These are phyloP conservation scores for Mortierella sp. DNA, from an alignment of 371 early-diverging fungal species.

Conservation along the genomic window DNA sequence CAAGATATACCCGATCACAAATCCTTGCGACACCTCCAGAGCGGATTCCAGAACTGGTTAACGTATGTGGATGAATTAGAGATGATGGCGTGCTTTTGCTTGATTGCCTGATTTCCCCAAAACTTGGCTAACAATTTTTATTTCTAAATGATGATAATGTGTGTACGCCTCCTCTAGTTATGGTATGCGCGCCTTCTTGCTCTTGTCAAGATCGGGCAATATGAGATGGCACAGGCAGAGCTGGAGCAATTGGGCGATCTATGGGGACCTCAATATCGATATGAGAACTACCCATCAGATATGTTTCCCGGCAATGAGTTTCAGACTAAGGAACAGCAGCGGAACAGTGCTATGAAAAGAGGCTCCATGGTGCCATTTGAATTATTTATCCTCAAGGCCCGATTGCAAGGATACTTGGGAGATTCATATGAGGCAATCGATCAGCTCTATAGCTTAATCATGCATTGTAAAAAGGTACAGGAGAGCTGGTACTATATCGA, in stretches of 20 bases:
- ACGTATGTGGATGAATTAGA: conserved; percentile 17
- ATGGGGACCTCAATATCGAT: conserved; percentile 61
- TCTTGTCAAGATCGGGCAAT: conserved; percentile 64
- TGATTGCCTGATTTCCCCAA: not conserved
- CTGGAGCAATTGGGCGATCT: conserved; percentile 71
- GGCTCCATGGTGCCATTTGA: conserved; percentile 71
- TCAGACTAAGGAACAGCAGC: conserved; percentile 20
- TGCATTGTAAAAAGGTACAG: conserved; percentile 66
- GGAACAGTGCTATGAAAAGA: not conserved
- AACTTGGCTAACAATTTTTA: not conserved
- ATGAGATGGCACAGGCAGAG: conserved; percentile 73
- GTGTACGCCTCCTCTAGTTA: conserved; percentile 43
- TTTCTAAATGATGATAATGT: not conserved
- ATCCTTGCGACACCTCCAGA: conserved; percentile 62
- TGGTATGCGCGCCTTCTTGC: conserved; percentile 72
- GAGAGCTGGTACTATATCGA: not conserved
- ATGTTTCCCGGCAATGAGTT: conserved; percentile 21
- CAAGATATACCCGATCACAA: conserved; percentile 68
- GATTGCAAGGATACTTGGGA: conserved; percentile 66
- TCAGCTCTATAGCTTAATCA: conserved; percentile 63
- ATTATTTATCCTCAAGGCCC: conserved; percentile 63
- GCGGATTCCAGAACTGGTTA: conserved; percentile 40
- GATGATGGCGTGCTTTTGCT: not conserved
- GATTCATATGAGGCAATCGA: conserved; percentile 63
- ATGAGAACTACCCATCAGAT: conserved; percentile 58